phyloP scores from a whole-genome alignment of 2,329 filamentous ascomycete species.

The Hypoxylon sp. region DNA sequence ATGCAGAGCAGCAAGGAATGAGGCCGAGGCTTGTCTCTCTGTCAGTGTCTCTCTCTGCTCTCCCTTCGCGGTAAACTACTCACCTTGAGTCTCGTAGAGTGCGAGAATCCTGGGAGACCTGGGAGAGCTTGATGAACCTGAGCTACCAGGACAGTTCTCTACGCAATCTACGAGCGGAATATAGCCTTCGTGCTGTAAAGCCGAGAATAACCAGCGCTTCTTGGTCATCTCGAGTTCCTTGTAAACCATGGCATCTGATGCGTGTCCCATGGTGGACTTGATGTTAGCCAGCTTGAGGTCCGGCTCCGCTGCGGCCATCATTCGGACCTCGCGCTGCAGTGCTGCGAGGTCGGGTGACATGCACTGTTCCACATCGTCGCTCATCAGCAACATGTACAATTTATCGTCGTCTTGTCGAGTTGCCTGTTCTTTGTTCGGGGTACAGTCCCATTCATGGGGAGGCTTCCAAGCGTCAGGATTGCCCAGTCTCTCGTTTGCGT shows the following conservation, averaged over 20 bases:
- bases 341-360: slow-evolving; percentile 46
- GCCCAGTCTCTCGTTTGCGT: slow-evolving; percentile 41
- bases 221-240: slow-evolving; percentile 62
- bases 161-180: slow-evolving; percentile 32
- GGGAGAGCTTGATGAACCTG: slow-evolving; percentile 33
- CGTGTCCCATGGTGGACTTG: slow-evolving; percentile 57
- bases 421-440: slow-evolving; percentile 38
- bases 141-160: slow-evolving; percentile 21
- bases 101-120: slow-evolving; percentile 53
- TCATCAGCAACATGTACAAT: slow-evolving; percentile 31
- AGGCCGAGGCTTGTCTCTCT: slow-evolving; percentile 54
- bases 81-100: slow-evolving; percentile 61
- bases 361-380: slow-evolving; percentile 34
- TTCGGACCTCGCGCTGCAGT: slow-evolving; percentile 61
- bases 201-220: slow-evolving; percentile 69
- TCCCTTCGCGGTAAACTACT: slow-evolving; percentile 28
- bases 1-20: slow-evolving; percentile 58
- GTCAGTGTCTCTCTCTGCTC: slow-evolving; percentile 42
- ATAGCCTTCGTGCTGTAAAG: slow-evolving; percentile 57
- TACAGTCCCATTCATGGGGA: slow-evolving; percentile 54
- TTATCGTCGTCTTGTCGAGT: slow-evolving; percentile 33
- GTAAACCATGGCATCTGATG: slow-evolving; percentile 56
- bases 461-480: slow-evolving; percentile 56
- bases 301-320: slow-evolving; percentile 62
- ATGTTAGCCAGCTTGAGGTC: slow-evolving; percentile 63